Percentiles rank a stretch among this genome's conserved stretches.
These are phyloP conservation scores for Collybiopsis luxurians DNA, from an alignment of 768 basidiomycete genomes.

Conservation along the genomic window DNA sequence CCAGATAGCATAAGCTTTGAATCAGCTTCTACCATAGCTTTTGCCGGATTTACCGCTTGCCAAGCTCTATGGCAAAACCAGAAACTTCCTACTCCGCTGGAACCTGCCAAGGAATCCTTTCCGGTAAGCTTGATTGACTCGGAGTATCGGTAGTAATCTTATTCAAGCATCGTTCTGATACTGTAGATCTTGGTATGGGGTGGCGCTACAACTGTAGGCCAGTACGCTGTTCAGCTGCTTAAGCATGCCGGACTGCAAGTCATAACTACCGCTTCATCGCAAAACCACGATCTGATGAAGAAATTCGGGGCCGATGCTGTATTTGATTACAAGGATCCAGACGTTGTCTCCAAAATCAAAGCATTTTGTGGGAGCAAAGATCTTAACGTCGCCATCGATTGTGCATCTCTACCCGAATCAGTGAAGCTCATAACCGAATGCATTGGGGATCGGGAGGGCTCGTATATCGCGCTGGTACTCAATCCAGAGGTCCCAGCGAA, in stretches of 20 bases:
- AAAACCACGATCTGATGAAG: constrained; percentile 33
- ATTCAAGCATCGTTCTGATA: neutral
- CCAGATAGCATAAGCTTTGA: constrained; percentile 14
- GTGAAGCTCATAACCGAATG: constrained; percentile 8
- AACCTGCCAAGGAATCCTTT: constrained; percentile 10
- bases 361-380: constrained; percentile 14
- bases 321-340: constrained; percentile 30
- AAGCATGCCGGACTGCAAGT: constrained; percentile 36
- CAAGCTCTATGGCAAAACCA: constrained; percentile 15
- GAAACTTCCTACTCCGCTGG: constrained; percentile 13
- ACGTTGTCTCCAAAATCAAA: constrained; percentile 21
- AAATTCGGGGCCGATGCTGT: constrained; percentile 38
- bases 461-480: constrained; percentile 10
- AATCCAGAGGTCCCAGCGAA: neutral
- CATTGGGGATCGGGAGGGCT: constrained; percentile 4
- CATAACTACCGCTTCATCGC: constrained; percentile 36
- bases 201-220: constrained; percentile 22
- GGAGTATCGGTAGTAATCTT: neutral
- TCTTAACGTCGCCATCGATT: constrained; percentile 19
- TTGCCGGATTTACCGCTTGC: constrained; percentile 16
- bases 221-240: constrained; percentile 37
- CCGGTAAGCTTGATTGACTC: constrained; percentile 6
- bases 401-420: constrained; percentile 16
- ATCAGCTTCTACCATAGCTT: constrained; percentile 13
- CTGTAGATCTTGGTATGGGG: constrained; percentile 12